Percentiles rank a stretch among this genome's conserved stretches.
These are phyloP conservation scores for Yamadazyma philogaea DNA, from an alignment of 805 yeast genomes.

Conservation along the genomic window DNA sequence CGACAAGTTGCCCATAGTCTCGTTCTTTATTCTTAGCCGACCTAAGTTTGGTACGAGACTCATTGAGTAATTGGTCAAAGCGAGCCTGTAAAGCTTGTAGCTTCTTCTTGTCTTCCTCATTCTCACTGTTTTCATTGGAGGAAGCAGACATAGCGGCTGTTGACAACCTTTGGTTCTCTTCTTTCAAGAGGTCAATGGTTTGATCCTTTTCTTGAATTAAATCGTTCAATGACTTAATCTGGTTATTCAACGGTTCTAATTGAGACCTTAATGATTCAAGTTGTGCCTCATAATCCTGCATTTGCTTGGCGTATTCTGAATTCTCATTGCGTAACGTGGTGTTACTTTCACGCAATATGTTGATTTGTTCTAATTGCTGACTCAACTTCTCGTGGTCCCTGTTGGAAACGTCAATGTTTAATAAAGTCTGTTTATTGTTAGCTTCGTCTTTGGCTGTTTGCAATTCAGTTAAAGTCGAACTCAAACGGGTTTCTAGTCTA, in stretches of 20 bases:
- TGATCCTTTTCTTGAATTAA: slow-evolving; percentile 45
- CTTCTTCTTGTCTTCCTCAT: slow-evolving; percentile 21
- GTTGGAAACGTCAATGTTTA: slow-evolving; percentile 25
- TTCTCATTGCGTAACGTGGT: slow-evolving; percentile 57
- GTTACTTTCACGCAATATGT: slow-evolving; percentile 66
- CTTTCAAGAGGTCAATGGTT: slow-evolving; percentile 43
- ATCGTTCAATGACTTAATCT: slow-evolving; percentile 28
- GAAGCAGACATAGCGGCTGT: slow-evolving; percentile 37
- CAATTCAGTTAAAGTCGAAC: slow-evolving; percentile 41
- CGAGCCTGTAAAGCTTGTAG: slow-evolving; percentile 29
- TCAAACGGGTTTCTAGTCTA: slow-evolving; percentile 50
- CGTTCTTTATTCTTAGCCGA: slow-evolving; percentile 22
- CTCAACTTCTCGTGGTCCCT: slow-evolving; percentile 46
- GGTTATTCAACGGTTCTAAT: slow-evolving; percentile 45
- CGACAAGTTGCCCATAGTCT: slow-evolving; percentile 20
- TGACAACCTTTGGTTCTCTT: slow-evolving; percentile 62
- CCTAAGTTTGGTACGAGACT: slow-evolving; percentile 23
- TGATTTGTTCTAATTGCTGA: slow-evolving; percentile 58
- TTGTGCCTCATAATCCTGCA: slow-evolving; percentile 39
- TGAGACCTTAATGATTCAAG: slow-evolving; percentile 27
- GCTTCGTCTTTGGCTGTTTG: slow-evolving; percentile 51
- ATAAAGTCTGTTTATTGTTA: slow-evolving; percentile 20
- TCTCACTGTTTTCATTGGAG: neutral
- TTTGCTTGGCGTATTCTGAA: slow-evolving; percentile 17
- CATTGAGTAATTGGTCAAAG: slow-evolving; percentile 28